Evolutionary conservation across 768 basidiomycete species (phyloP), one percentile per base, ranked within the genome.

Genomic region (Mrakia gelida): DNA sequence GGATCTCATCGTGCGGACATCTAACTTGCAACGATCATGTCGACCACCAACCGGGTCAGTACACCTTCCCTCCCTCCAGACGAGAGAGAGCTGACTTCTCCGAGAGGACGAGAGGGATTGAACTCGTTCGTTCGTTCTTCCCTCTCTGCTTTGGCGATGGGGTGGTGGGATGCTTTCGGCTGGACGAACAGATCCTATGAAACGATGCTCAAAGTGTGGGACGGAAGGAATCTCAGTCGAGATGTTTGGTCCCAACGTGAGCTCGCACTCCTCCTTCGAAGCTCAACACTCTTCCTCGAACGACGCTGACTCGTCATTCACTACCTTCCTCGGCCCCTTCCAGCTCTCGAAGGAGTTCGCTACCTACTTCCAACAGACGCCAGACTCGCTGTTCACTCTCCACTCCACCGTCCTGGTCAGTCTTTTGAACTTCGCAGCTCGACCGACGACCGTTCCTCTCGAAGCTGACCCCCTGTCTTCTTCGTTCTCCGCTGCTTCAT

Each of bases 101-200:
- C 16, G 32, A 68, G 67, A 70, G 34, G 21, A 43, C 26, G 34
- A 34, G 67, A 70, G 67, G 21, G 67, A 26, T 41, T 70, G 67
- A 70, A 70, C 59, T 59, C 59, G 59, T 59, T 59, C 59, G 54
- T n/a, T 56, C n/a, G 34, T 43, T n/a, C 10, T 34, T 70, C 30
- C 38, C 18, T 70, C 34, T 67, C 65, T 67, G 7, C 38, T 34
- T 67, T 23, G 3, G 8, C 32, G 10, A 21, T 67, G 61, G n/a
- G 61, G 11, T 62, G n/a, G n/a, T 13, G 13, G 61, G 9, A 2
- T 11, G n/a, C 0, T 7, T n/a, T 63, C n/a, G 62, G 32, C 3
- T 26, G 30, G 65, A 8, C 3, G 49, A 8, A 38, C 65, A 41
- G 65, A 38, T 34, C 9, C 67, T 21, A 18, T 13, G 23, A n/a